These are phyloP conservation scores for Escallonia rubra DNA, from an alignment of 129 eudicot genomes.

Conservation along the genomic window DNA sequence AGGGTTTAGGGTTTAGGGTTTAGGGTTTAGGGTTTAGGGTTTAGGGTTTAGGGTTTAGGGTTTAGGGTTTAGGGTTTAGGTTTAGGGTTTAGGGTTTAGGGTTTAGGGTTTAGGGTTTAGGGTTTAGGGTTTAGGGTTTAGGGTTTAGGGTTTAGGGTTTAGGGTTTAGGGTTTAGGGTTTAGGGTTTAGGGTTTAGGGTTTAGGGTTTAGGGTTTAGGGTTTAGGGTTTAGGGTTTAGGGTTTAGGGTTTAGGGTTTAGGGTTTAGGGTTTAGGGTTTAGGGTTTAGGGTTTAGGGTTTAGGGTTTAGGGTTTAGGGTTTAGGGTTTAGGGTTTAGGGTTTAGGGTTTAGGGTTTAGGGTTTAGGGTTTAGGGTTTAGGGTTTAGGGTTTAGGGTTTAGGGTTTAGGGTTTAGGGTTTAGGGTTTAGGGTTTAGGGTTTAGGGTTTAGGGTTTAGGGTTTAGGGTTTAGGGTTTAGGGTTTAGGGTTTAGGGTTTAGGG, in stretches of 20 bases:
- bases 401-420: slow-evolving; percentile 8
- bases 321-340: slow-evolving; percentile 8
- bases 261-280: slow-evolving; percentile 12
- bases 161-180: too few species aligned
- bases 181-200: slow-evolving; percentile 8
- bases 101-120: slow-evolving; percentile 4
- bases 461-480: slow-evolving; percentile 21
- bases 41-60: slow-evolving; percentile 4
- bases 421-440: slow-evolving; percentile 24
- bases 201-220: slow-evolving; percentile 14
- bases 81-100: slow-evolving; percentile 7
- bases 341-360: slow-evolving; percentile 6
- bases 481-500: slow-evolving; percentile 15
- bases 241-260: slow-evolving; percentile 4
- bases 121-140: slow-evolving; percentile 7
- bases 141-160: slow-evolving; percentile 2
- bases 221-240: slow-evolving; percentile 6
- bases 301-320: slow-evolving; percentile 13
- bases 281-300: slow-evolving; percentile 11
- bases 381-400: slow-evolving; percentile 5
- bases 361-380: slow-evolving; percentile 7
- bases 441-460: slow-evolving; percentile 20
- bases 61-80: slow-evolving; percentile 11
- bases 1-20: slow-evolving; percentile 5
- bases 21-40: slow-evolving; percentile 5